A percentile compares a stretch with the other conserved stretches of the same genome.
Evolutionary conservation across 257 asterid genomes (phyloP).

Genomic region (Forsythia viridissima): DNA sequence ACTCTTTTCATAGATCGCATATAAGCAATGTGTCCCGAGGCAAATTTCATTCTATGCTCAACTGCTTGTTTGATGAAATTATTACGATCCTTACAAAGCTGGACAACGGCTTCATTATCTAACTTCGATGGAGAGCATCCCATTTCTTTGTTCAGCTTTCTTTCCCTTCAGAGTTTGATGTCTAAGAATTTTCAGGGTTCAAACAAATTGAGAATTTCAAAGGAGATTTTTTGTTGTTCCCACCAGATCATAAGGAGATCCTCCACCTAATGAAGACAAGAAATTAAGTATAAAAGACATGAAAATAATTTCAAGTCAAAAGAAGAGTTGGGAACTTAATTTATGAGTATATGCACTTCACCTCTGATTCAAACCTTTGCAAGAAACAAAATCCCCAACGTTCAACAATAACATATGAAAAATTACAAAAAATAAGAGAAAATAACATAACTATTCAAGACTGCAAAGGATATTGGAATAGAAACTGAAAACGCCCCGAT

Average conservation of each 20-base stretch:
- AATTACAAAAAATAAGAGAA: background rate
- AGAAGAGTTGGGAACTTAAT: too few species aligned
- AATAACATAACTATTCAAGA: background rate
- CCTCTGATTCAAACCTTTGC: background rate
- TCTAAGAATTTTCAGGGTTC: conserved; percentile 51
- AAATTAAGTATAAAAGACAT: too few species aligned
- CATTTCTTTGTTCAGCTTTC: conserved; percentile 45
- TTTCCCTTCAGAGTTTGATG: background rate
- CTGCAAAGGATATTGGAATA: too few species aligned
- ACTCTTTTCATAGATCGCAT: conserved; percentile 80
- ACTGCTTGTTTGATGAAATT: conserved; percentile 90
- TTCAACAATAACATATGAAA: background rate
- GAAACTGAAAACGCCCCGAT: too few species aligned
- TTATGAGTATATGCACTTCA: too few species aligned
- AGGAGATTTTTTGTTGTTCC: conserved; percentile 35
- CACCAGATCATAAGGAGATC: conserved; percentile 51
- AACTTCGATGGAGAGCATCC: conserved; percentile 94
- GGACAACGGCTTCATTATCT: conserved; percentile 90
- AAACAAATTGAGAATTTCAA: conserved; percentile 46
- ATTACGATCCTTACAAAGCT: conserved; percentile 87
- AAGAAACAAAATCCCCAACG: background rate
- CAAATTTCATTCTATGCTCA: conserved; percentile 70
- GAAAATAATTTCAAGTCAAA: too few species aligned
- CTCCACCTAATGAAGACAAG: background rate
- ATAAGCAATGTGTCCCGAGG: conserved; percentile 85